Conservation (phyloP, 345 rosid species). For the Hypericum perforatum region DNA sequence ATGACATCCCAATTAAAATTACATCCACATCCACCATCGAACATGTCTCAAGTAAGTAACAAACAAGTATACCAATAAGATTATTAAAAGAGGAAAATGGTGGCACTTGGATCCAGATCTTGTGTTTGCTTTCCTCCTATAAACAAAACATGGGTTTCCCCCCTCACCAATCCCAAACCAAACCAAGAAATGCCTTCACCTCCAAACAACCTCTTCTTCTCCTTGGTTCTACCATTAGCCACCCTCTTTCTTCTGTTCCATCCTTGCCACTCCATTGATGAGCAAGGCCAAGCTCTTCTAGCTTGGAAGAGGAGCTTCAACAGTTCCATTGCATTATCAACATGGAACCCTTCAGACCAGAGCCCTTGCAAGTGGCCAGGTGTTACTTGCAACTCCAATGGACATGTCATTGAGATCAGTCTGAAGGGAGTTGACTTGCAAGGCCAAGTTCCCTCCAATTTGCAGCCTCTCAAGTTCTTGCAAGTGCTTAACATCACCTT, state of each 20-base stretch:
- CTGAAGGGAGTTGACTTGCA: constrained; percentile 51
- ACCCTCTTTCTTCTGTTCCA: constrained; percentile 35
- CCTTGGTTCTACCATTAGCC: constrained; percentile 32
- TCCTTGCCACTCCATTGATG: constrained; percentile 50
- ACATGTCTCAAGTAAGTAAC: constrained; percentile 22
- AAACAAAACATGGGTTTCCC: constrained; percentile 81
- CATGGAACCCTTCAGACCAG: constrained; percentile 50
- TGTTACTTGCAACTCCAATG: constrained; percentile 51
- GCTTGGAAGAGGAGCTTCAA: constrained; percentile 66
- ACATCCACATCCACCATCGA: constrained; percentile 19
- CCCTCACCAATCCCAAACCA: constrained; percentile 39
- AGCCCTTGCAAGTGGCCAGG: constrained; percentile 78
- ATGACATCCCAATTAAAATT: constrained; percentile 7
- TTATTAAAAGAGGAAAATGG: constrained; percentile 12
- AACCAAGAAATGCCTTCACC: constrained; percentile 49
- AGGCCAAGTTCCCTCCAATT: constrained; percentile 53
- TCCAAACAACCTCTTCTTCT: constrained; percentile 38
- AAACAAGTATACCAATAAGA: constrained; percentile 1
- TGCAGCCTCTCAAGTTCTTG: constrained; percentile 46
- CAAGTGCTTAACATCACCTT: constrained; percentile 52
- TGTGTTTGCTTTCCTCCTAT: constrained; percentile 40
- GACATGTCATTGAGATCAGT: constrained; percentile 44
- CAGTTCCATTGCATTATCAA: constrained; percentile 35
- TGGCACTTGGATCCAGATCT: constrained; percentile 64
- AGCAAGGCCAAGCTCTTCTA: constrained; percentile 59